Evolutionary conservation across 352 stramenopile genomes (phyloP), one percentile per base, ranked within the genome.

Genomic region (Blastocystis sp.): DNA sequence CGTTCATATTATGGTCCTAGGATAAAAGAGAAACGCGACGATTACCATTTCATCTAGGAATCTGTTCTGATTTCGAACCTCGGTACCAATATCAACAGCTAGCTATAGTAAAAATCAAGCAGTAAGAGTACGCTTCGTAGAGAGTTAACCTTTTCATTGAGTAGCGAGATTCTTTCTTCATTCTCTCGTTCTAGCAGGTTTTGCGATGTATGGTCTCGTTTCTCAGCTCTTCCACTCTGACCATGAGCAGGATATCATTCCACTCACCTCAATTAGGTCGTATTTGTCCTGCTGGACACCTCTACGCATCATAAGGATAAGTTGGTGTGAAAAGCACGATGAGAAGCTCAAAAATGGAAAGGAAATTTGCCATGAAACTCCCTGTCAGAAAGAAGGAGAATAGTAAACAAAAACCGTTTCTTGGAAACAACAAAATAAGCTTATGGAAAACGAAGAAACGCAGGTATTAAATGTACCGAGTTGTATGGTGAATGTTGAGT

Each of bases 371-470:
- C 45, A 45, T 50, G 73, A 68, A 84, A 84, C 73, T n/a, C 37
- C 54, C 73, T 84, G 64, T 64, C 34, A 75, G 70, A 80, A 80
- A 59, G 43, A 37, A 47, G n/a, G 47, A 84, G 68, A 68, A 47
- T 37, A 39, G 11, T 20, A 39, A 56, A 37, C 1, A 47, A 47
- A 47, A 18, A 75, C 63, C 11, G 26, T 34, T 34, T 34, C 39
- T 26, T 63, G 43, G n/a, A 41, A 59, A 39, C 11, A 63, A 41
- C 41, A 63, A 20, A 59, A 84, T 66, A 54, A 11, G 15, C 34
- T 54, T 54, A 84, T 84, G 73, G 73, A 84, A 84, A 55, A 69
- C 26, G 73, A 84, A 84, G 73, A 84, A 68, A 13, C 53, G 23
- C 20, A 47, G 43, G 23, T 18, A 69, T n/a, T 41, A n/a, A 64